A percentile compares a stretch with the other conserved stretches of the same genome.
Conservation (phyloP, 2,329 filamentous ascomycete genomes). For the Diaporthe citri region DNA sequence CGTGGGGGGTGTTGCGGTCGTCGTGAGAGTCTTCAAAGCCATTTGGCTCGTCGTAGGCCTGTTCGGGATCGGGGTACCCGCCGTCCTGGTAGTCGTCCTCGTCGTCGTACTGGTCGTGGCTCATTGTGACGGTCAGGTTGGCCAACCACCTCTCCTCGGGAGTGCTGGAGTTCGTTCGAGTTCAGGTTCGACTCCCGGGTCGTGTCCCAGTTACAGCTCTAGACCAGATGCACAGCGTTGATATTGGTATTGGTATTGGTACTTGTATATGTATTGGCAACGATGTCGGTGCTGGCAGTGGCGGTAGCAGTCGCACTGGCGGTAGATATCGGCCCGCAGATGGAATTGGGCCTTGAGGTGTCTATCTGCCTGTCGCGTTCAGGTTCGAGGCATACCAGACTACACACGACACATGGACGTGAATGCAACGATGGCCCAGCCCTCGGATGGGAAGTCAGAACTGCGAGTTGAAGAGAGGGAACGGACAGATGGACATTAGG, state of each 20-base stretch:
- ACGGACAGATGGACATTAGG: slow-evolving; percentile 1
- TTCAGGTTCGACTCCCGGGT: no score
- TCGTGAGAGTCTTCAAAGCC: slow-evolving; percentile 23
- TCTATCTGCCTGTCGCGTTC: slow-evolving; percentile 4
- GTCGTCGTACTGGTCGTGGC: slow-evolving; percentile 35
- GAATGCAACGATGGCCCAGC: slow-evolving; percentile 11
- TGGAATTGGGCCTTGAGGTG: neutral
- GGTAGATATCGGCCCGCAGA: neutral
- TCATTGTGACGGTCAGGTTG: slow-evolving; percentile 20
- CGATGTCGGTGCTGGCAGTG: slow-evolving; percentile 4
- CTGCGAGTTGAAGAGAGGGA: neutral
- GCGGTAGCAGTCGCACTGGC: slow-evolving; percentile 1
- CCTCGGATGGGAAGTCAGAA: neutral
- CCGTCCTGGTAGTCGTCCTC: slow-evolving; percentile 20
- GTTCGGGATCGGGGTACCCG: slow-evolving; percentile 27
- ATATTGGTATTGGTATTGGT: neutral
- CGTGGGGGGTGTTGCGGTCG: slow-evolving; percentile 31
- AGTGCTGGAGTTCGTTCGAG: neutral
- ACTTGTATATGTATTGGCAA: neutral
- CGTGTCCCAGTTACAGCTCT: neutral
- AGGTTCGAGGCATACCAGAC: slow-evolving; percentile 7
- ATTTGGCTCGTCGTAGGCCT: slow-evolving; percentile 30
- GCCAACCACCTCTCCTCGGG: neutral
- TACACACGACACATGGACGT: slow-evolving; percentile 2
- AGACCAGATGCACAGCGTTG: neutral